Conservation (phyloP, 495 filamentous ascomycete species). For the Xylaria scruposa region DNA sequence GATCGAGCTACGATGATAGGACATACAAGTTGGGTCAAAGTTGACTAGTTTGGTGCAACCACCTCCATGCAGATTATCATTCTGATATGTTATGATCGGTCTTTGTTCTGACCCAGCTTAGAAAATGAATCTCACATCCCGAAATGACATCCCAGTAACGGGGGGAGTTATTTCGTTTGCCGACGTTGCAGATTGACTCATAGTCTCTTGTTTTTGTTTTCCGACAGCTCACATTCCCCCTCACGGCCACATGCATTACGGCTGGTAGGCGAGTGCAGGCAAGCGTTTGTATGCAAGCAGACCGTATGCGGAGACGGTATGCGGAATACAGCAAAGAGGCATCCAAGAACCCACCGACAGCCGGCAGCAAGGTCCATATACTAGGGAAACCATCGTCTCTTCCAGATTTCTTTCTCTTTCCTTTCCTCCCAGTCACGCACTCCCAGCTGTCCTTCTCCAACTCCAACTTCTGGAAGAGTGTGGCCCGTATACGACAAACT, state of each 20-base stretch:
- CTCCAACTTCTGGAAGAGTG: not conserved
- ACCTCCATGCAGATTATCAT: not conserved
- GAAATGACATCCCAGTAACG: not conserved
- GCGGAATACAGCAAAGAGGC: not conserved
- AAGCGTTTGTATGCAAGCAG: no score
- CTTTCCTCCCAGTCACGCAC: not conserved
- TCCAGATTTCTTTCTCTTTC: not conserved
- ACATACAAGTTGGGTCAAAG: not conserved
- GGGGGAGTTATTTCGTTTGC: not conserved
- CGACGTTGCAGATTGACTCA: not conserved
- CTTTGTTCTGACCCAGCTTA: not conserved
- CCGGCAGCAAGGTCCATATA: not conserved
- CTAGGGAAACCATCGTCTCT: not conserved
- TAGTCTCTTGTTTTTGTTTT: not conserved
- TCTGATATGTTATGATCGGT: not conserved
- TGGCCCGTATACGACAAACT: not conserved
- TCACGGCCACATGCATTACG: not conserved
- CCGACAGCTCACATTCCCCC: not conserved
- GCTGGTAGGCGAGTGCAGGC: not conserved
- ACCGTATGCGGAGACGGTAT: no score
- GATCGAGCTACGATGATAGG: slow-evolving; percentile 48
- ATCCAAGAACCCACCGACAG: not conserved
- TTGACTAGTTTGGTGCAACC: not conserved
- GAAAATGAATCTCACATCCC: not conserved
- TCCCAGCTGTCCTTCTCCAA: not conserved